These are phyloP conservation scores for Penicillium arizonense DNA, from an alignment of 495 filamentous ascomycete genomes.

Conservation along the genomic window DNA sequence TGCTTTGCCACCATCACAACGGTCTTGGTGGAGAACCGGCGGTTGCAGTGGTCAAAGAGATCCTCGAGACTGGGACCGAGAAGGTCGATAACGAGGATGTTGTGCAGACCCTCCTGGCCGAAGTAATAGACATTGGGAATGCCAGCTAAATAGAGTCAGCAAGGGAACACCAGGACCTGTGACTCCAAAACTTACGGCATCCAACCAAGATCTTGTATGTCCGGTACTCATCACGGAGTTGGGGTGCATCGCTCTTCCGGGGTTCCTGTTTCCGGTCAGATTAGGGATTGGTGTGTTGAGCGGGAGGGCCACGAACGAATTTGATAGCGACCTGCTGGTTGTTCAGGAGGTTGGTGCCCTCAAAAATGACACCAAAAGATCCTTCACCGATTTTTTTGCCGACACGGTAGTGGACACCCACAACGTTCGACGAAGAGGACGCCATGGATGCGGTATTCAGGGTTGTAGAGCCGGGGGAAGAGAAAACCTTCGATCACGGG, in stretches of 20 bases:
- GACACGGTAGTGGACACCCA: constrained; percentile 97
- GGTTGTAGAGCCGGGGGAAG: constrained; percentile 14
- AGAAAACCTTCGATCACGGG: constrained; percentile 21
- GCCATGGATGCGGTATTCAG: constrained; percentile 58
- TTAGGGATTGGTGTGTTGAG: neutral
- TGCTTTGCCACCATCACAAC: constrained; percentile 99
- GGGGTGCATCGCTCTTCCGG: constrained; percentile 96
- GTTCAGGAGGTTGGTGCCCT: constrained; percentile 97
- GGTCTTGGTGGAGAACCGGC: constrained; percentile 94
- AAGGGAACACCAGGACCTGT: neutral
- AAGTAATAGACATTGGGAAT: constrained; percentile 99
- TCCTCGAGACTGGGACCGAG: constrained; percentile 96
- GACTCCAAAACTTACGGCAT: constrained; percentile 76
- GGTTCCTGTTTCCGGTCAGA: constrained; percentile 68
- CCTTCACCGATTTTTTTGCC: constrained; percentile 99
- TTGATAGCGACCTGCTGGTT: constrained; percentile 99
- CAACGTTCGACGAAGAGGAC: constrained; percentile 95
- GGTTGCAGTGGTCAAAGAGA: constrained; percentile 95
- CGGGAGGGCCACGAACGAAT: constrained; percentile 67
- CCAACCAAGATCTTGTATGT: constrained; percentile 99
- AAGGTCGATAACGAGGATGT: constrained; percentile 98
- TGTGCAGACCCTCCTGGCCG: constrained; percentile 97
- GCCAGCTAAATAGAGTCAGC: constrained; percentile 61
- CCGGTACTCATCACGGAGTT: constrained; percentile 96
- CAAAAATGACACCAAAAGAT: constrained; percentile 98